Evolutionary conservation across 1,284 basidiomycete species (phyloP), one percentile per base, ranked within the genome.

Genomic region (Coniferiporia sulphurascens): DNA sequence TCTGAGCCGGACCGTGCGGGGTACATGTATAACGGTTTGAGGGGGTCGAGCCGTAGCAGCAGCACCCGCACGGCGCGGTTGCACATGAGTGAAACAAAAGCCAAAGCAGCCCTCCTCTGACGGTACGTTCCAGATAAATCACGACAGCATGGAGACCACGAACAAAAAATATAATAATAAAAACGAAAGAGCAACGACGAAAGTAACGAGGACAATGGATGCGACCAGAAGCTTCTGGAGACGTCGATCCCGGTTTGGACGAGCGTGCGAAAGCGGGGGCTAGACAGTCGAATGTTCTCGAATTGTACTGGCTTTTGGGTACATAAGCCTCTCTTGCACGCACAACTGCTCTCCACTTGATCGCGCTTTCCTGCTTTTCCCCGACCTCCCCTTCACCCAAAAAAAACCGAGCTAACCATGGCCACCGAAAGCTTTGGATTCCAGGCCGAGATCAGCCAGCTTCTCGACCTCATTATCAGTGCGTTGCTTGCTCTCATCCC

Each of bases 401-500:
- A 48, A 66, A 69, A 63, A 64, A 52, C 66, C 27, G 5, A 27
- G 27, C 27, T 27, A 27, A 77, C 74, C 79, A 89, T 89, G 86
- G 83, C 88, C 65, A 77, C 84, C 61, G 90, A 92, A 77, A 87
- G 84, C 77, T 92, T 92, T 75, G 90, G 90, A 73, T 93, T 93
- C 85, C 93, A 97, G 77, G 95, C 95, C 74, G 95, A 98, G 84
- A 98, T 98, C 85, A 91, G 87, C 73, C 93, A 96, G 78, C 80
- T 95, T 64, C 81, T 94, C 62, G 92, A 94, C 79, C 78, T 94
- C 72, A 94, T 94, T 78, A 93, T 93, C 82, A 93, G 90, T 91
- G 69, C 59, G 85, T 77, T 22, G 51, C 35, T 51, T 21, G 51
- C 34, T 50, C 48, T 41, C 52, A 48, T 12, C 19, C 34, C 45